Evolutionary conservation across 352 stramenopile genomes (phyloP), one percentile per base, ranked within the genome.

Genomic region (Pythium brassicae): DNA sequence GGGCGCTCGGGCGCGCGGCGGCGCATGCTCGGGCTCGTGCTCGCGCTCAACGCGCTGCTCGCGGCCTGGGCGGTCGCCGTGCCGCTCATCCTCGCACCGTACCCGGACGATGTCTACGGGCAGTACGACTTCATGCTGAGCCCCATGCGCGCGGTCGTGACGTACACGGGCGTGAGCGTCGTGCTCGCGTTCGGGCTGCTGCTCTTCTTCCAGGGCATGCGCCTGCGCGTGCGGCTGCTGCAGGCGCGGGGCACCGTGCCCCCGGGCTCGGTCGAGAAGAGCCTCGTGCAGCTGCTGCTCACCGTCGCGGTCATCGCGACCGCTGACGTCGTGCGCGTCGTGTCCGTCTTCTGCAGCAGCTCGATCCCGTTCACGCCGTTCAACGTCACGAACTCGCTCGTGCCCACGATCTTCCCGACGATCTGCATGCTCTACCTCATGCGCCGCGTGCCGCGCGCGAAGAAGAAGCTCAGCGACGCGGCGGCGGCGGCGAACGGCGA

Each of bases 391-490:
- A 88, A 88, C 63, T 87, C 73, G 60, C 73, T 94, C 51, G 73
- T 91, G 54, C 84, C 84, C 27, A 85, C 35, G 20, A 55, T 55
- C 51, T 93, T 95, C 60, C 83, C 85, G n/a, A 80, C 79, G 26
- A 88, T 95, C 60, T 95, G 83, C 71, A 90, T 95, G 76, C 71
- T 95, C 48, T 92, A 95, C 61, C 79, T 95, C 65, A 92, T 93
- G 80, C 83, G 85, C 9, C 83, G 83, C 40, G 59, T 87, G 53
- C 68, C 72, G 19, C 63, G 65, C 14, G 27, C 50, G 43, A 64
- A 64, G 44, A 59, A 50, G 25, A 53, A 58, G 10, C 19, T 45
- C 29, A 27, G 20, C 20, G 22, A 45, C 32, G 34, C 20, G 22
- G 42, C 42, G 7, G 42, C 42, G 42, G 26, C 12, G 11, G 42